phyloP scores from a whole-genome alignment of 768 basidiomycete species.

The Pseudohyphozyma bogoriensis region DNA sequence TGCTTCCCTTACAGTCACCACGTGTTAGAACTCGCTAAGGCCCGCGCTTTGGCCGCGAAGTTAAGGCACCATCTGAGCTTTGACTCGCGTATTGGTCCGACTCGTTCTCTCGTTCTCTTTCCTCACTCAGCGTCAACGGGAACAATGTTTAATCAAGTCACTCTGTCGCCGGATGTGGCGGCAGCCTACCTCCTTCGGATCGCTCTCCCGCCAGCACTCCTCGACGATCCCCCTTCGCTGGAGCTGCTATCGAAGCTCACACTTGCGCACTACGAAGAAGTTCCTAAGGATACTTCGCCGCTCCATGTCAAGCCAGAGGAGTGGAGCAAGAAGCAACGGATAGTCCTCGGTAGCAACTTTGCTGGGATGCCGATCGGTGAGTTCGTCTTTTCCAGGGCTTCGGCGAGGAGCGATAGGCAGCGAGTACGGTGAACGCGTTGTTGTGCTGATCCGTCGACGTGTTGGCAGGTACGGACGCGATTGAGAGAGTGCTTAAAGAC shows the following conservation, averaged over 20 bases:
- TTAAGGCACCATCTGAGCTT: too few species aligned
- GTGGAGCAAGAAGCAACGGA: not conserved
- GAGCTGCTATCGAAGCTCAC: constrained; percentile 5
- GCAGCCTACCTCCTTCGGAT: constrained; percentile 10
- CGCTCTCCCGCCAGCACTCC: not conserved
- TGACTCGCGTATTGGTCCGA: too few species aligned
- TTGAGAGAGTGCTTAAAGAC: constrained; percentile 9
- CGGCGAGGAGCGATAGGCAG: too few species aligned
- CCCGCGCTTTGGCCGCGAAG: too few species aligned
- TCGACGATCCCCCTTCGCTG: not conserved
- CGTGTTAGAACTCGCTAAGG: too few species aligned
- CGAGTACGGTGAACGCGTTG: too few species aligned
- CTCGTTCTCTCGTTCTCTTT: too few species aligned
- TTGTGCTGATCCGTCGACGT: not conserved
- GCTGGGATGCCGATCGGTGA: constrained; percentile 4
- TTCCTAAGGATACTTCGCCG: constrained; percentile 18
- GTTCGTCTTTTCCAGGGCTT: not conserved
- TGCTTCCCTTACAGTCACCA: too few species aligned
- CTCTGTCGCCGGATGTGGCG: too few species aligned
- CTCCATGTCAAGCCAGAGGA: constrained; percentile 13
- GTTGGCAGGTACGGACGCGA: constrained; percentile 6
- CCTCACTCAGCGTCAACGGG: too few species aligned
- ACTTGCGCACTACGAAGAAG: constrained; percentile 8
- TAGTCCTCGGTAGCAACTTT: not conserved
- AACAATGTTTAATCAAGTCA: too few species aligned